Conservation (phyloP, 2,329 filamentous ascomycete species). For the Aspergillus clavatus region DNA sequence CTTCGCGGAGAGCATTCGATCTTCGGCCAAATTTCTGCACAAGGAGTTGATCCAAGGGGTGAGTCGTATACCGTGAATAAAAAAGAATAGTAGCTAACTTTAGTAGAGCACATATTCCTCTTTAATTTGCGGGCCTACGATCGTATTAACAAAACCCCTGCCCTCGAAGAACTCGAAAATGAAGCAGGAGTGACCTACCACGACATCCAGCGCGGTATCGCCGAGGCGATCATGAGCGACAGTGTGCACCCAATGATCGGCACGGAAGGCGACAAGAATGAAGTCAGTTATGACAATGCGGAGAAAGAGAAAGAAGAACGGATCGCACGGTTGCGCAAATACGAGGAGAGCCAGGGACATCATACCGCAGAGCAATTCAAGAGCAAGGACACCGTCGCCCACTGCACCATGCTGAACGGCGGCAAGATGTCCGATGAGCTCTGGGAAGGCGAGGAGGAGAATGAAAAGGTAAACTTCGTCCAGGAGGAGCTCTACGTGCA, state of each 20-base stretch:
- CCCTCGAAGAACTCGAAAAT: slow-evolving; percentile 69
- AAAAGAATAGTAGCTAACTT: slow-evolving; percentile 35
- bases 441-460: slow-evolving; percentile 71
- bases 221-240: slow-evolving; percentile 78
- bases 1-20: slow-evolving; percentile 89
- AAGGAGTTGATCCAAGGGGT: slow-evolving; percentile 67
- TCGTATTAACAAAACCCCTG: slow-evolving; percentile 76
- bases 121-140: slow-evolving; percentile 95
- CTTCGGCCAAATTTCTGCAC: slow-evolving; percentile 66
- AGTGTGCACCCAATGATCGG: slow-evolving; percentile 55
- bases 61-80: slow-evolving; percentile 12
- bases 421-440: slow-evolving; percentile 61
- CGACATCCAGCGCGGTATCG: slow-evolving; percentile 80
- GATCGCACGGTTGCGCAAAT: slow-evolving; percentile 34
- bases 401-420: slow-evolving; percentile 74
- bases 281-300: slow-evolving; percentile 35
- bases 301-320: slow-evolving; percentile 40
- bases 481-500: slow-evolving; percentile 97
- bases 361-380: slow-evolving; percentile 18
- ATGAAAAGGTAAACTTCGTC: slow-evolving; percentile 81
- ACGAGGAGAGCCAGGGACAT: slow-evolving; percentile 18
- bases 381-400: slow-evolving; percentile 58
- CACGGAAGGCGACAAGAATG: slow-evolving; percentile 43
- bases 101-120: slow-evolving; percentile 71
- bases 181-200: slow-evolving; percentile 78